These are phyloP conservation scores for Syzygium oleosum DNA, from an alignment of 345 rosid species.

Conservation along the genomic window DNA sequence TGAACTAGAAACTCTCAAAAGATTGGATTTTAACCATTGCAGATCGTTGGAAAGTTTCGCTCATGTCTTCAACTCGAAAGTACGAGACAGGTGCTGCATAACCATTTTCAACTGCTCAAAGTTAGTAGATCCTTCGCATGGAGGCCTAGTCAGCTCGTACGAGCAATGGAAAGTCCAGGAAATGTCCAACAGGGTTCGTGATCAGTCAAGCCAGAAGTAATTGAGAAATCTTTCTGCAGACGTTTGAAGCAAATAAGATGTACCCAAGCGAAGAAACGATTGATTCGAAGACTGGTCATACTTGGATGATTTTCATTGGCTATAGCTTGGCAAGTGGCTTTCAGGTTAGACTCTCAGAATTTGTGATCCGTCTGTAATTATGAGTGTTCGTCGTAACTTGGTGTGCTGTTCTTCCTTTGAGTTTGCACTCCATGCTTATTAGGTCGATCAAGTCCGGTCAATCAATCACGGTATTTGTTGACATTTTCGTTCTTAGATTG, in stretches of 20 bases:
- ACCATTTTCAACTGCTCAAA: not conserved
- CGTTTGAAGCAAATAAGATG: not conserved
- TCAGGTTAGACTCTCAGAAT: not conserved
- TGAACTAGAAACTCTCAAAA: not conserved
- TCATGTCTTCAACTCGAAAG: not conserved
- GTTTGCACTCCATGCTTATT: not conserved
- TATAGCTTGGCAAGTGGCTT: not conserved
- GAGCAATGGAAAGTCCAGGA: not conserved
- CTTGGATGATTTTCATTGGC: not conserved
- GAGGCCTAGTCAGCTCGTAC: not conserved
- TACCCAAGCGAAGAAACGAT: not conserved
- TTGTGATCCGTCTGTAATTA: not conserved
- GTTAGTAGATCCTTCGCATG: not conserved
- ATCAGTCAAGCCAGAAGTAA: not conserved
- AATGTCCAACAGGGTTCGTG: not conserved
- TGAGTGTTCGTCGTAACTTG: not conserved
- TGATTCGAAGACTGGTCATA: not conserved
- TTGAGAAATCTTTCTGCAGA: not conserved
- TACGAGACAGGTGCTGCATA: not conserved
- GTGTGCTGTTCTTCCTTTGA: not conserved
- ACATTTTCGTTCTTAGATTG: not conserved
- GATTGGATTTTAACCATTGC: not conserved
- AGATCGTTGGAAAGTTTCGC: not conserved
- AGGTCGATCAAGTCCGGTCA: not conserved
- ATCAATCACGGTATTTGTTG: not conserved